These are phyloP conservation scores for Globisporangium spinosum DNA, from an alignment of 352 stramenopile species.

Conservation along the genomic window DNA sequence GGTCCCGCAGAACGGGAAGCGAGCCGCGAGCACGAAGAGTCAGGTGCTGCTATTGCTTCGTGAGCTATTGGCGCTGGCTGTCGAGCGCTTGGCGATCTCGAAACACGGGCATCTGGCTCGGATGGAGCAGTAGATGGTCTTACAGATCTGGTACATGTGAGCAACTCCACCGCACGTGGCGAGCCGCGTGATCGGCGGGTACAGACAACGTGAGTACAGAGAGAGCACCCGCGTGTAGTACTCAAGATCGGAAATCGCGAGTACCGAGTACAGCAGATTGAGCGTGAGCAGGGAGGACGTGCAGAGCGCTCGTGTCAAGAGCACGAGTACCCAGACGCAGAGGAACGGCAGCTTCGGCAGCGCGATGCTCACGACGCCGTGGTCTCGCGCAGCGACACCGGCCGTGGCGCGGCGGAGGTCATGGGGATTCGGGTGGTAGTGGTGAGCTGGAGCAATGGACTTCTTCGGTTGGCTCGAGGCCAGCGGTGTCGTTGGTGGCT, in stretches of 20 bases:
- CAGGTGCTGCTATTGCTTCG: not conserved
- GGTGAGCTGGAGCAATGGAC: not conserved
- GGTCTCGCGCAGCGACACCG: not conserved
- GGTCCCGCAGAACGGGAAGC: not conserved
- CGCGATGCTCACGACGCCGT: conserved; percentile 11
- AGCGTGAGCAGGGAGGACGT: conserved; percentile 10
- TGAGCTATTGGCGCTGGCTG: not conserved
- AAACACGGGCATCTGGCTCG: not conserved
- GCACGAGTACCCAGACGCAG: conserved; percentile 11
- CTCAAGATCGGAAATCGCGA: conserved; percentile 13
- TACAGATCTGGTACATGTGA: conserved; percentile 13
- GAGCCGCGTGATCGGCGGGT: not conserved
- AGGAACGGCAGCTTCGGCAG: conserved; percentile 6
- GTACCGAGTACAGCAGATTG: conserved; percentile 9
- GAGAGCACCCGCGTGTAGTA: conserved; percentile 21
- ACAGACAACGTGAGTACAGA: not conserved
- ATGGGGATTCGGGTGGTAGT: not conserved
- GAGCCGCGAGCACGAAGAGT: not conserved
- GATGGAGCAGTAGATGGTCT: conserved; percentile 7
- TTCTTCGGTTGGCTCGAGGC: not conserved
- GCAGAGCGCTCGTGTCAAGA: conserved; percentile 5
- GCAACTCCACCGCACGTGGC: not conserved
- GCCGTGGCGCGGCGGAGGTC: not conserved
- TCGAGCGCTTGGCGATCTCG: not conserved
- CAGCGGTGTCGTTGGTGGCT: too few species aligned